A percentile compares a stretch with the other conserved stretches of the same genome.
These are phyloP conservation scores for Aureobasidium zeae DNA, from an alignment of 2,329 filamentous ascomycete species.

Conservation along the genomic window DNA sequence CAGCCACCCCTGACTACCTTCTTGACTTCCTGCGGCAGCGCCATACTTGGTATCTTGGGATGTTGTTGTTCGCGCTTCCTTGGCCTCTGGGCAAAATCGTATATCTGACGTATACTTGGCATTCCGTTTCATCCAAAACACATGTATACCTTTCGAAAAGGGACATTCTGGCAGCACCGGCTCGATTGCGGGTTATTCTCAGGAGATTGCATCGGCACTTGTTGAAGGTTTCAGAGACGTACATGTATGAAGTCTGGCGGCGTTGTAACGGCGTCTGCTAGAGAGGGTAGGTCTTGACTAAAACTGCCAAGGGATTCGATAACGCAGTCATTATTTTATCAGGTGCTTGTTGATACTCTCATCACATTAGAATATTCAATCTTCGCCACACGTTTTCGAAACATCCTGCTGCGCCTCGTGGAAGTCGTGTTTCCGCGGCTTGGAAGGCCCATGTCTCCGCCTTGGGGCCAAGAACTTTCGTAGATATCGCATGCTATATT, in stretches of 20 bases:
- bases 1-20: conserved; percentile 1
- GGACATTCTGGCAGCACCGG: too few relatives aligned
- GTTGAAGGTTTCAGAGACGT: too few relatives aligned
- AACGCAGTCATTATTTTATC: background rate
- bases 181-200: too few relatives aligned
- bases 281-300: too few relatives aligned
- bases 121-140: background rate
- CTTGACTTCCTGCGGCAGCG: conserved; percentile 1
- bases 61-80: conserved; percentile 9
- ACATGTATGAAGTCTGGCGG: too few relatives aligned
- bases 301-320: background rate
- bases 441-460: conserved; percentile 8
- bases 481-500: background rate
- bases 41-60: conserved; percentile 6
- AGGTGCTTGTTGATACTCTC: background rate
- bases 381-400: conserved; percentile 5
- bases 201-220: too few relatives aligned
- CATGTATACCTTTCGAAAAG: too few relatives aligned
- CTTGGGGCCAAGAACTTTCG: conserved; percentile 12
- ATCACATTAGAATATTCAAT: background rate
- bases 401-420: conserved; percentile 9
- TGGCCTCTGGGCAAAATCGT: conserved; percentile 9
- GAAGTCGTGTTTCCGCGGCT: background rate
- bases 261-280: too few relatives aligned
- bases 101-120: conserved; percentile 8